Conservation (phyloP, 2,329 filamentous ascomycete genomes). For the Madurella fahalii region DNA sequence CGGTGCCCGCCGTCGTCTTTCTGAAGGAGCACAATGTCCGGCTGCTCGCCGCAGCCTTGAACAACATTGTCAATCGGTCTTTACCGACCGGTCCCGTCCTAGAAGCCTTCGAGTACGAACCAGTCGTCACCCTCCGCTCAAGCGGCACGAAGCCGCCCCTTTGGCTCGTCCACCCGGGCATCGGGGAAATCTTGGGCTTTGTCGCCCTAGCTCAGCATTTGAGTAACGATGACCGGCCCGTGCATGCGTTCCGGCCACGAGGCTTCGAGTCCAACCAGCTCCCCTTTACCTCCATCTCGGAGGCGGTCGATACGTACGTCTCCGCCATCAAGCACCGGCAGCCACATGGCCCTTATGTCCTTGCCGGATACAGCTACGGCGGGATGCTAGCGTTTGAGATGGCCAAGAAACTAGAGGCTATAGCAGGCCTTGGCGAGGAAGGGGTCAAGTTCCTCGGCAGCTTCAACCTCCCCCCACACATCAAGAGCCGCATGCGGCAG, state of each 20-base stretch:
- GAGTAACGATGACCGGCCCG: slow-evolving; percentile 33
- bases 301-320: slow-evolving; percentile 38
- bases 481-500: slow-evolving; percentile 40
- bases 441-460: slow-evolving; percentile 41
- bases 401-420: slow-evolving; percentile 40
- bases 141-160: slow-evolving; percentile 35
- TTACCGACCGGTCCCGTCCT: slow-evolving; percentile 18
- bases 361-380: slow-evolving; percentile 51
- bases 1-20: slow-evolving; percentile 34
- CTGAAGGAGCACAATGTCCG: slow-evolving; percentile 32
- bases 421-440: slow-evolving; percentile 24
- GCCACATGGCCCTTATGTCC: slow-evolving; percentile 46
- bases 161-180: slow-evolving; percentile 40
- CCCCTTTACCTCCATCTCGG: too few species aligned
- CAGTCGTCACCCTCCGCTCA: slow-evolving; percentile 34
- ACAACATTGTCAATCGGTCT: background rate
- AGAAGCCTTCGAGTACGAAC: slow-evolving; percentile 34
- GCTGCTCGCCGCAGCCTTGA: slow-evolving; percentile 28
- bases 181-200: slow-evolving; percentile 41
- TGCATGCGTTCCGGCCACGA: slow-evolving; percentile 44
- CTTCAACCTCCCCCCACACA: slow-evolving; percentile 47
- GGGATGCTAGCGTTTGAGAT: slow-evolving; percentile 48
- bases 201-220: slow-evolving; percentile 36
- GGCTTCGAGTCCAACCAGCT: slow-evolving; percentile 40
- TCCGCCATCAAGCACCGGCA: slow-evolving; percentile 39